Evolutionary conservation across 371 early-diverging fungal species (phyloP).

Genomic region (Mucor velutinosus): DNA sequence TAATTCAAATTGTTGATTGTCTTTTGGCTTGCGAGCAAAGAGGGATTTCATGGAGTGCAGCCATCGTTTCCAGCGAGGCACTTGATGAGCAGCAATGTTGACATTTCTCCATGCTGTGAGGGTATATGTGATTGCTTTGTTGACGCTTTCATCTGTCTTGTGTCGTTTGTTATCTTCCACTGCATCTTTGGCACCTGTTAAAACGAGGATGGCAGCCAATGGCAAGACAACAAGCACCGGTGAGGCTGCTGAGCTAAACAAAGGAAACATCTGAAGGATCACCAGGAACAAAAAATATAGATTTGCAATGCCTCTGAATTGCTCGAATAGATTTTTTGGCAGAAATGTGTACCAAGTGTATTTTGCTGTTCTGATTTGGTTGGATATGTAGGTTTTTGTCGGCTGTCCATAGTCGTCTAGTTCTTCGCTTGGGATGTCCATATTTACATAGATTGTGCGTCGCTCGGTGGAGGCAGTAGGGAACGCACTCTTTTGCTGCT

Average conservation of each 20-base stretch:
- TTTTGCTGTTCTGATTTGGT: constrained; percentile 82
- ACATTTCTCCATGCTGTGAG: constrained; percentile 62
- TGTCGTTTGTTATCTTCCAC: constrained; percentile 94
- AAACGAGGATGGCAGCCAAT: constrained; percentile 76
- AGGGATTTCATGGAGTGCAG: neutral
- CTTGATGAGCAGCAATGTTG: constrained; percentile 51
- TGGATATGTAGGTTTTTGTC: constrained; percentile 41
- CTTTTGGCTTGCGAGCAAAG: neutral
- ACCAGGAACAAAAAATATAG: constrained; percentile 91
- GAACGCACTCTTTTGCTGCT: constrained; percentile 31
- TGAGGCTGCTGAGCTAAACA: constrained; percentile 67
- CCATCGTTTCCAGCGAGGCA: constrained; percentile 34
- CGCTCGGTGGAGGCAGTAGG: constrained; percentile 44
- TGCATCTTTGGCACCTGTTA: constrained; percentile 94
- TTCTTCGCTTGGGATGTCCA: constrained; percentile 41
- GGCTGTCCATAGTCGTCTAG: constrained; percentile 50
- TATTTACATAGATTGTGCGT: constrained; percentile 51
- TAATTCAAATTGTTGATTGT: constrained; percentile 18
- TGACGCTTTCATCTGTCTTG: constrained; percentile 79
- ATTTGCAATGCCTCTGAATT: constrained; percentile 92
- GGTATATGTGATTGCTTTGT: constrained; percentile 57
- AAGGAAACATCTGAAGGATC: constrained; percentile 82
- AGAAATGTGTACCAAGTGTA: constrained; percentile 88
- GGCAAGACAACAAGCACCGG: constrained; percentile 87
- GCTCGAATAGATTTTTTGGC: constrained; percentile 92